Base-by-base conservation (phyloP, 805 yeast genomes). In the Candida maris region DNA sequence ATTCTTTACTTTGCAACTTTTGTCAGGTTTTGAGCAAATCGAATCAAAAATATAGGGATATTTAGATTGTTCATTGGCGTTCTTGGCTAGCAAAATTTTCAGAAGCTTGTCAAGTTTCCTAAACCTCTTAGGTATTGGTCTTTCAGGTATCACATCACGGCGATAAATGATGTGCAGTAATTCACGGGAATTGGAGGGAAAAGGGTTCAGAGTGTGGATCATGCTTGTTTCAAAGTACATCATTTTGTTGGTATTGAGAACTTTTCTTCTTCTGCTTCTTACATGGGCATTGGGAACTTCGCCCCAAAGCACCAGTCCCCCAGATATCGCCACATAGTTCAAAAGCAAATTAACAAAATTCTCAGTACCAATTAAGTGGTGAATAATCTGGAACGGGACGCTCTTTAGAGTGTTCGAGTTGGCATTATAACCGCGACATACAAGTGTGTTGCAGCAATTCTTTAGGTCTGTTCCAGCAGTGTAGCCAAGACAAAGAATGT, bases 401-500 rank as follows among this genome's bases (percentile, higher is more conserved):
- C 63, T 51, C 39, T 75, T 77, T 14, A 81, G 42, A 2, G 54
- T 35, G 13, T 64, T 57, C 3, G 65, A 64, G 17, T 58, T 57
- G n/a, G 67, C 56, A 41, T 68, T 74, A 6, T 59, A 51, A 5
- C 61, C 54, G 2, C 48, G 44, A 23, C 68, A 58, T 30, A 61
- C 62, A 29, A 62, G 44, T 3, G 34, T 39, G 5, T 61, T 51
- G 5, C 55, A 46, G 0, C 62, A 51, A 6, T 60, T 41, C 6
- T 49, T 42, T 6, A 32, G 20, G 4, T 42, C 49, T 2, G 46
- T 40, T 1, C 68, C 69, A 30, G 64, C 56, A 3, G 47, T 46
- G 41, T 72, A 74, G 0, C 82, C 84, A 30, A 51, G 47, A 0
- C 61, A 43, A 4, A 79, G 34, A 0, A 62, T 61, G 49, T 75